phyloP scores from a whole-genome alignment of 371 early-diverging fungal genomes.

The Syncephalastrum racemosum region DNA sequence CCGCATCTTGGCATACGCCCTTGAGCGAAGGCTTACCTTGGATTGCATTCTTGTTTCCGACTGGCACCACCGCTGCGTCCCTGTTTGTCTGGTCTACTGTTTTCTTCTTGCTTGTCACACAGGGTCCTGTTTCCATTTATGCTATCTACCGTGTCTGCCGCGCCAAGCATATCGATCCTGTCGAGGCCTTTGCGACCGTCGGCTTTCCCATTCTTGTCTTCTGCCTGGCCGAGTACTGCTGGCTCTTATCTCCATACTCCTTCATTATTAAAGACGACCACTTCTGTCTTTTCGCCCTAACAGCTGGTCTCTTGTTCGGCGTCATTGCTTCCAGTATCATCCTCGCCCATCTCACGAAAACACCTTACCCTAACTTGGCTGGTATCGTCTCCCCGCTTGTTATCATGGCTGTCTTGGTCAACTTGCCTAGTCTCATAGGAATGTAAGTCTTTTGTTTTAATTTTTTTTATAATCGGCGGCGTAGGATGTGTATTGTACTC shows the following conservation, averaged over 20 bases:
- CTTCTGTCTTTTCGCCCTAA: slow-evolving; percentile 68
- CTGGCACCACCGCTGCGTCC: slow-evolving; percentile 13
- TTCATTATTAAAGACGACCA: slow-evolving; percentile 61
- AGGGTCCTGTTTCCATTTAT: slow-evolving; percentile 12
- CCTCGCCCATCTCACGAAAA: slow-evolving; percentile 83
- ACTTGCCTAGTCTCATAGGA: slow-evolving; percentile 46
- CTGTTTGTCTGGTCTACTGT: slow-evolving; percentile 23
- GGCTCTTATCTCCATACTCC: slow-evolving; percentile 69
- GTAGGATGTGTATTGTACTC: neutral
- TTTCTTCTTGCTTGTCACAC: slow-evolving; percentile 18
- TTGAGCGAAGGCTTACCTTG: slow-evolving; percentile 13
- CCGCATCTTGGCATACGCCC: slow-evolving; percentile 23
- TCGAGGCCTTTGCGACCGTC: slow-evolving; percentile 18
- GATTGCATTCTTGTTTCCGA: slow-evolving; percentile 15
- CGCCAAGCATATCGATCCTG: slow-evolving; percentile 19
- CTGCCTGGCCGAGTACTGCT: slow-evolving; percentile 54
- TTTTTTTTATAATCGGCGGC: neutral
- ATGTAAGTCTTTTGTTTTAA: no score
- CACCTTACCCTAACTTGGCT: slow-evolving; percentile 75
- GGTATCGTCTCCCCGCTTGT: slow-evolving; percentile 66
- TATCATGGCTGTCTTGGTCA: slow-evolving; percentile 67
- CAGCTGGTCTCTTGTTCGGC: slow-evolving; percentile 82
- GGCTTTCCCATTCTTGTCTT: slow-evolving; percentile 58
- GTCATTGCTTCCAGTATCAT: slow-evolving; percentile 90
- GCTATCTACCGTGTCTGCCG: slow-evolving; percentile 33